Evolutionary conservation across 2,329 filamentous ascomycete genomes (phyloP), one percentile per base, ranked within the genome.

Genomic region (Talaromyces sp.): DNA sequence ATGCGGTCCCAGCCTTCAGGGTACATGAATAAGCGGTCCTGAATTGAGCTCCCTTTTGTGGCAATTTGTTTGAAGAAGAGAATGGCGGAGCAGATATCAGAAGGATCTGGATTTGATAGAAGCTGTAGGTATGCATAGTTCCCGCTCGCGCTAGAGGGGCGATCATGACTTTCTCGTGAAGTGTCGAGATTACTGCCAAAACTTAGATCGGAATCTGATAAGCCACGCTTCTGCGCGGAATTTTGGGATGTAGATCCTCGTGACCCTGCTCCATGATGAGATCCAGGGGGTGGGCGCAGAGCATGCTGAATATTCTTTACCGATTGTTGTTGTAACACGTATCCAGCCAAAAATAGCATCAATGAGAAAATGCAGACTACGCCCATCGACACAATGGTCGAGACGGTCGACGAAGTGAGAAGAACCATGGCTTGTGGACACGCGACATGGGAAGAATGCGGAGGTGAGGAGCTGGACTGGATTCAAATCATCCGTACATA

Each of bases 291-390:
- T n/a, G 65, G 64, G 13, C 62, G 67, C 64, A 96, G 87, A 16
- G 89, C 89, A 51, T 80, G 78, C 64, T 93, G 89, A 29, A 97
- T 81, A 63, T 87, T 87, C 57, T 82, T 83, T 4, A 96, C 84
- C 0, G 91, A 94, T 64, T 90, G 85, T 72, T 97, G 92, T 67
- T 97, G 92, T 48, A 96, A 82, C 3, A 86, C 83, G 71, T 95
- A 96, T 65, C 92, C 92, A 47, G 89, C 91, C 29, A 96, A 80
- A 71, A 97, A 97, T 22, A 97, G 85, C 4, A 91, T 83, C 33
- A 86, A 72, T 3, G 91, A 96, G 73, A 90, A 96, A 22, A 89
- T 70, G 58, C 90, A 77, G 54, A 96, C 88, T 20, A 78, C 66
- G 4, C 70, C 69, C 32, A 74, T 70, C 20, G 76, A 77, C 54